Evolutionary conservation across 192 early-diverging fungal genomes (phyloP).

Genomic region (Coemansia sp.): DNA sequence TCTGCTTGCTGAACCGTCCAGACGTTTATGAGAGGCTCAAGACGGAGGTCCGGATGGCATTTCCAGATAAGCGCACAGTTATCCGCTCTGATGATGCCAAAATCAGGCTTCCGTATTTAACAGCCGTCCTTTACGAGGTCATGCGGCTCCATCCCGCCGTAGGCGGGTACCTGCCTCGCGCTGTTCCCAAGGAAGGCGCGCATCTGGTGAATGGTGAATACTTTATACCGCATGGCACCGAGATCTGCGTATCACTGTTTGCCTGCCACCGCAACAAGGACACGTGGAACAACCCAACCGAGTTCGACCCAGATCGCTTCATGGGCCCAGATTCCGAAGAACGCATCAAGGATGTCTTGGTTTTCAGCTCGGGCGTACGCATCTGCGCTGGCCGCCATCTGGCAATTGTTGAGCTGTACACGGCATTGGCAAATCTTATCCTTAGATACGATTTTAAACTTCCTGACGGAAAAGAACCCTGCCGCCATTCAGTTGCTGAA

Average conservation of each 20-base stretch:
- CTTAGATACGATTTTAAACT: conserved; percentile 34
- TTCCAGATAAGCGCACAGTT: conserved; percentile 1
- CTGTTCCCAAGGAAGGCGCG: no score
- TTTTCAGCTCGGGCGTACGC: conserved; percentile 41
- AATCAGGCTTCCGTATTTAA: conserved; percentile 28
- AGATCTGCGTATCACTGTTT: conserved; percentile 21
- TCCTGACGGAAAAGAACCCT: neutral
- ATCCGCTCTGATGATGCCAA: conserved; percentile 32
- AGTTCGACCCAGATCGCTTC: conserved; percentile 43
- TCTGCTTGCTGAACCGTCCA: no score
- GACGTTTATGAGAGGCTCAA: conserved; percentile 17
- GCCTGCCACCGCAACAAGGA: conserved; percentile 31
- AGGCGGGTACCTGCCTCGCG: conserved; percentile 25
- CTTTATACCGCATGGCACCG: no score
- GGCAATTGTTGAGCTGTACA: conserved; percentile 45
- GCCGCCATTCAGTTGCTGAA: neutral
- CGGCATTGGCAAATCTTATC: conserved; percentile 44
- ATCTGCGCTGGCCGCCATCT: conserved; percentile 43
- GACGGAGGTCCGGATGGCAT: conserved; percentile 24
- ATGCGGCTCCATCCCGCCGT: conserved; percentile 41
- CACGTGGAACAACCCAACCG: conserved; percentile 17
- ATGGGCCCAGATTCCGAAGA: conserved; percentile 22
- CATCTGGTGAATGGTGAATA: no score
- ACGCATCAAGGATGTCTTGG: conserved; percentile 20
- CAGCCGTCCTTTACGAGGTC: conserved; percentile 49